These are phyloP conservation scores for Fusarium mangiferae DNA, from an alignment of 2,329 filamentous ascomycete species.

Conservation along the genomic window DNA sequence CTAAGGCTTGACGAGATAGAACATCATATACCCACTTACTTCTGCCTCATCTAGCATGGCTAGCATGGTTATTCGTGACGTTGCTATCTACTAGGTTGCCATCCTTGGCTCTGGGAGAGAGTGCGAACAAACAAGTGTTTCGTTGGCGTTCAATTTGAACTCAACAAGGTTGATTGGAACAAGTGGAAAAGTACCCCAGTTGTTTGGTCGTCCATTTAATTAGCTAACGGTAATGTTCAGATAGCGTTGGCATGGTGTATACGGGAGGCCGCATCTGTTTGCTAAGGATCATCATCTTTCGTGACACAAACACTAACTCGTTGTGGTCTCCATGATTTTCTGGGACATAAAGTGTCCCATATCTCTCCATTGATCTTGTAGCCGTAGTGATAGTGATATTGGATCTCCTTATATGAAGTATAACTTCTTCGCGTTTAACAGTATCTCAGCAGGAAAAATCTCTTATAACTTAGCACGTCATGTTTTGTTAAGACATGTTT, in stretches of 20 bases:
- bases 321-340: background rate
- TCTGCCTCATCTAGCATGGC: accelerated
- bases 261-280: background rate
- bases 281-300: background rate
- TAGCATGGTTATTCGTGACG: too few species aligned
- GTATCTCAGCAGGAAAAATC: background rate
- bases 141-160: background rate
- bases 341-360: background rate
- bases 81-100: too few species aligned
- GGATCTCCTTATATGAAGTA: too few species aligned
- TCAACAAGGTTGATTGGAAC: background rate
- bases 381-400: too few species aligned
- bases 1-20: background rate
- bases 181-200: accelerated
- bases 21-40: background rate
- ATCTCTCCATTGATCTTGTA: accelerated
- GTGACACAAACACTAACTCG: background rate
- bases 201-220: background rate
- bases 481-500: background rate
- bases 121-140: background rate
- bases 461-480: accelerated
- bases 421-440: background rate
- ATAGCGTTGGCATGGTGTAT: background rate
- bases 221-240: accelerated
- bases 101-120: too few species aligned